Base-by-base conservation (phyloP, 108 stramenopile species). In the Bacterosira constricta region DNA sequence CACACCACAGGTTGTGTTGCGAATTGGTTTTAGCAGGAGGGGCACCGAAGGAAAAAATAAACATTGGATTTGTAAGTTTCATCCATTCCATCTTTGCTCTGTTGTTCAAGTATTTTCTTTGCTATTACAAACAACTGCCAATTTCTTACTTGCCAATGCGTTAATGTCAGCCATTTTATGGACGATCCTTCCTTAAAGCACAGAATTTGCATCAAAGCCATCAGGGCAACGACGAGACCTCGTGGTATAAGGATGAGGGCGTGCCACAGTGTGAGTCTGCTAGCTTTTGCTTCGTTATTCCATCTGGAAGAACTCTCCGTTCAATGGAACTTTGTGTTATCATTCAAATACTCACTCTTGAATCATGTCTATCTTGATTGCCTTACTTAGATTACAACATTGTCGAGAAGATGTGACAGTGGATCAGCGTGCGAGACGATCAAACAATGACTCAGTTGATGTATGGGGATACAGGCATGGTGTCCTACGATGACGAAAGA, bases 1-100 rank as follows among this genome's bases (percentile, higher is more conserved):
- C n/a, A n/a, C n/a, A n/a, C n/a, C n/a, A n/a, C n/a, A n/a, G n/a
- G 69, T 9, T 76, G 75, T 49, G 69, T 69, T 10, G 58, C 63
- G 25, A 76, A 76, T 41, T 76, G 68, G 68, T n/a, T 5, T 3
- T 51, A 8, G 69, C 34, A 34, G 69, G 36, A 11, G 75, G 75
- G 1, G 75, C 34, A 3, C 32, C 20, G 13, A 17, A 20, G n/a
- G 37, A 42, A 32, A 27, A 76, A 49, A 62, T 76, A 6, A 66
- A 54, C 64, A 54, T 73, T 57, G 56, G 56, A 27, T 12, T 34
- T n/a, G 20, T 21, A 57, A n/a, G n/a, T n/a, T n/a, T n/a, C n/a
- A n/a, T n/a, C n/a, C n/a, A n/a, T n/a, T n/a, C n/a, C n/a, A n/a
- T n/a, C n/a, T n/a, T n/a, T n/a, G n/a, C n/a, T n/a, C n/a, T n/a